Base-by-base conservation (phyloP, 345 rosid species). In the Eucalyptus caleyi region DNA sequence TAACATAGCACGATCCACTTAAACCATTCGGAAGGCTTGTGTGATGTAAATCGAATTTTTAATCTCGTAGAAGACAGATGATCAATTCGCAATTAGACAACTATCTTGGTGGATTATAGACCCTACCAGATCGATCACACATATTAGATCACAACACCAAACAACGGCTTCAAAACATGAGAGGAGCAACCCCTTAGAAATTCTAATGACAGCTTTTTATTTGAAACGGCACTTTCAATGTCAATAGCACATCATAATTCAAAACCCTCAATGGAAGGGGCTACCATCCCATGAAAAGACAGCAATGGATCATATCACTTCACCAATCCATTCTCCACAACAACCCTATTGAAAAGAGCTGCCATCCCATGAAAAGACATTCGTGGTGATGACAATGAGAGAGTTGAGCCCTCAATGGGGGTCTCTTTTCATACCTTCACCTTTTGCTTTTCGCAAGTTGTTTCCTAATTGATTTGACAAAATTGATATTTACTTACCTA, bases 81-180 rank as follows among this genome's bases (percentile, higher is more conserved):
- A 69, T 5, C 81, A 3, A 9, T 34, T 34, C 3, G 6, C 12
- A 69, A 16, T 5, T 69, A 9, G 4, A n/a, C 19, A 32, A 4
- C 23, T 1, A 67, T 67, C 23, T 32, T 1, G 14, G 12, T 32
- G 7, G 13, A 4, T 16, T 34, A 69, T 2, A 69, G 8, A 69
- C 42, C 24, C 81, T 34, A 69, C 11, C 0, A 2, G 2, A 16
- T 18, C 1, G 4, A 5, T 69, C 24, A 32, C 13, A 10, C 34
- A 13, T 62, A 30, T 16, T 62, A 27, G 5, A 62, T 60, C 4
- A 60, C 16, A 60, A 60, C 32, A 27, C 34, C 0, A 62, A 62
- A 62, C 4, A 30, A 2, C 0, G 1, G 15, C 34, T 27, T 6
- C 8, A 62, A 62, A 62, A 62, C 69, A 62, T 8, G 11, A 27